A percentile compares a stretch with the other conserved stretches of the same genome.
Conservation (phyloP, 2,329 filamentous ascomycete species). For the Onygena corvina region DNA sequence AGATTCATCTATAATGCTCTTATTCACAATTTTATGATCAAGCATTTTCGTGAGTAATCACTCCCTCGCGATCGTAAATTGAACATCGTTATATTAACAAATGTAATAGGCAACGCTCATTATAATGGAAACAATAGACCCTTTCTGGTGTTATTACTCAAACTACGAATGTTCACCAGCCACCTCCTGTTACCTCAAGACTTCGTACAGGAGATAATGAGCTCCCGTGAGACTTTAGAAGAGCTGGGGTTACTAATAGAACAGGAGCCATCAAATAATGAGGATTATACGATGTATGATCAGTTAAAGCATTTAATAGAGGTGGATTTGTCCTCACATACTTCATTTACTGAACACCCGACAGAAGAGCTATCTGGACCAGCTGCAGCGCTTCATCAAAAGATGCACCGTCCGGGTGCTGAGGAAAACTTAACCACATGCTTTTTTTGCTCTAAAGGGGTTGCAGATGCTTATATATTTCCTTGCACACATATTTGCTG, state of each 20-base stretch:
- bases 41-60: constrained; percentile 18
- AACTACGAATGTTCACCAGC: constrained; percentile 41
- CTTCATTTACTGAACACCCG: no score
- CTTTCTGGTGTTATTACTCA: constrained; percentile 36
- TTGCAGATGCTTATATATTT: constrained; percentile 30
- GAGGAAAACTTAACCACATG: constrained; percentile 28
- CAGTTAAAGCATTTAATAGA: no score
- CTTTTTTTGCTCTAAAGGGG: constrained; percentile 31
- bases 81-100: not conserved
- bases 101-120: not conserved
- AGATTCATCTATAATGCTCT: constrained; percentile 44
- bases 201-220: constrained; percentile 36
- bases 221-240: constrained; percentile 34
- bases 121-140: not conserved
- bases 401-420: not conserved
- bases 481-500: constrained; percentile 49
- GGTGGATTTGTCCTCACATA: no score
- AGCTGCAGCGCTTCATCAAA: no score
- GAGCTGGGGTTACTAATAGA: constrained; percentile 28
- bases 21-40: constrained; percentile 28
- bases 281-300: constrained; percentile 21
- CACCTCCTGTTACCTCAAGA: constrained; percentile 40
- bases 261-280: constrained; percentile 16
- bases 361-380: no score
- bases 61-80: not conserved